phyloP scores from a whole-genome alignment of 345 rosid genomes.

The Eucalyptus erythrocorys region DNA sequence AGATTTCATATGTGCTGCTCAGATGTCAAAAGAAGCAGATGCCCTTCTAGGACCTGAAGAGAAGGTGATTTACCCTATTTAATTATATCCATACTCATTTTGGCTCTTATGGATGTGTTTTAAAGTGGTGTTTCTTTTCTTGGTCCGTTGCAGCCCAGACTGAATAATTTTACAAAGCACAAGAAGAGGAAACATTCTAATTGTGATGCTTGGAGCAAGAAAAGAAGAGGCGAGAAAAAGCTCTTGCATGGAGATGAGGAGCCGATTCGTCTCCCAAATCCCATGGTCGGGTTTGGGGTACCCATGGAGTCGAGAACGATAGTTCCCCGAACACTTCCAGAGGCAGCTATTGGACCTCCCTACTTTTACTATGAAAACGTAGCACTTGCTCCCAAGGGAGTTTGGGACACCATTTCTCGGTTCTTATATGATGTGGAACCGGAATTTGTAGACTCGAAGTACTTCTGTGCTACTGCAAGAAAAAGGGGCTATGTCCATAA shows the following conservation, averaged over 20 bases:
- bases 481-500: constrained; percentile 90
- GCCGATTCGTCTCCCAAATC: constrained; percentile 56
- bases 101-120: background rate
- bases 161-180: background rate
- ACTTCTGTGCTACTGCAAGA: constrained; percentile 82
- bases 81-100: background rate
- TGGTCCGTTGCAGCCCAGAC: constrained; percentile 25
- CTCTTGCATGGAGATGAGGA: constrained; percentile 24
- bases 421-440: constrained; percentile 62
- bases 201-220: constrained; percentile 13
- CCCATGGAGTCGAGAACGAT: constrained; percentile 27
- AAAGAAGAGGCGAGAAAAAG: constrained; percentile 11
- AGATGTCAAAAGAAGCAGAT: constrained; percentile 49
- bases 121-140: background rate
- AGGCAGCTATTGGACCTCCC: constrained; percentile 53
- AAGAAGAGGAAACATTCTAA: constrained; percentile 42
- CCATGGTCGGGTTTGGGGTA: constrained; percentile 88
- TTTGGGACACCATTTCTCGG: constrained; percentile 78
- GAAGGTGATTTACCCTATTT: constrained; percentile 21
- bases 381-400: constrained; percentile 88
- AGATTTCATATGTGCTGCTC: constrained; percentile 82
- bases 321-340: constrained; percentile 43
- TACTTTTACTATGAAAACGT: constrained; percentile 90
- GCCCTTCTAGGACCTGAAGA: constrained; percentile 38
- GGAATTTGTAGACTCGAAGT: constrained; percentile 76